phyloP scores from a whole-genome alignment of 805 yeast genomes.

The Suhomyces sp. region DNA sequence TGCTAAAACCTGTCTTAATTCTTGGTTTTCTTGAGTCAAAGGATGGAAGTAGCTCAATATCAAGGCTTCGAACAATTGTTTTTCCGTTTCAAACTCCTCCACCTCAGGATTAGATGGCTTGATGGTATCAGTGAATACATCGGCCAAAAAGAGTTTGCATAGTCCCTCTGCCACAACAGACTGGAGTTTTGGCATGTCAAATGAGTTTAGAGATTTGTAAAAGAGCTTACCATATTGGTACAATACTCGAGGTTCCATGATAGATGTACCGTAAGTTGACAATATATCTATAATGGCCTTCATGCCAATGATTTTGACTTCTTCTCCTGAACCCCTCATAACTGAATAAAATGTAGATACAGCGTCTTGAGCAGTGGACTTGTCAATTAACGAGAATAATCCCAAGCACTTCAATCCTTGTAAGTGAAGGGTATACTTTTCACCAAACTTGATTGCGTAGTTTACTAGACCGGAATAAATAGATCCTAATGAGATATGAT shows the following conservation, averaged over 20 bases:
- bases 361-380: constrained; percentile 44
- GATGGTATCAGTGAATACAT: constrained; percentile 54
- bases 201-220: constrained; percentile 59
- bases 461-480: constrained; percentile 72
- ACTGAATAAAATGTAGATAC: constrained; percentile 65
- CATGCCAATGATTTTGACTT: constrained; percentile 58
- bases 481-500: constrained; percentile 63
- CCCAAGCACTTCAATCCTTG: constrained; percentile 77
- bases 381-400: constrained; percentile 70
- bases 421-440: constrained; percentile 52
- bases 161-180: constrained; percentile 83
- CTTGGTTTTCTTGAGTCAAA: constrained; percentile 55
- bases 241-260: constrained; percentile 47
- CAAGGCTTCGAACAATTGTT: constrained; percentile 60
- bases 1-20: constrained; percentile 73
- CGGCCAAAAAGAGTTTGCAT: constrained; percentile 77
- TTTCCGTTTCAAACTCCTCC: constrained; percentile 24
- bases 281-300: constrained; percentile 75
- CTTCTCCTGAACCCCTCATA: constrained; percentile 63
- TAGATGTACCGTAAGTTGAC: constrained; percentile 69
- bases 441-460: constrained; percentile 58
- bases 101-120: constrained; percentile 14
- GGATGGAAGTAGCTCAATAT: constrained; percentile 76
- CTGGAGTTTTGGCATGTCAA: constrained; percentile 62
- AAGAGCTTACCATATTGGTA: constrained; percentile 42